Evolutionary conservation across 768 basidiomycete species (phyloP).

Genomic region (Hygrophorus russula): DNA sequence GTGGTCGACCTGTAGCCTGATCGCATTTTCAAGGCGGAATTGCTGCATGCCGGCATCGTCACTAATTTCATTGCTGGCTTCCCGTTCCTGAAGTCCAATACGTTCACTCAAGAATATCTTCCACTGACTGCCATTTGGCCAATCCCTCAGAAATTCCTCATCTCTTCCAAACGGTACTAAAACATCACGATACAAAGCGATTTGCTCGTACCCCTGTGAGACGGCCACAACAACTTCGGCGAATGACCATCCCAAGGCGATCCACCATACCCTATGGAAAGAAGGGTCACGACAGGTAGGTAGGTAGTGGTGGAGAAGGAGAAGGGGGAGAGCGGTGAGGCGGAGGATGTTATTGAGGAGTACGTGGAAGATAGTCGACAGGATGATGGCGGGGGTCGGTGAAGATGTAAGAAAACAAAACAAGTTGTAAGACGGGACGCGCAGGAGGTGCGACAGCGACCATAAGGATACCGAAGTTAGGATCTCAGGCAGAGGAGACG

Average conservation of each 20-base stretch:
- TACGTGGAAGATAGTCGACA: slow-evolving; percentile 35
- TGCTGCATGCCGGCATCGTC: not conserved
- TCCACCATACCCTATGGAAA: slow-evolving; percentile 67
- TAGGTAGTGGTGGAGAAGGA: slow-evolving; percentile 33
- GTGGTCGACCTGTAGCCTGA: slow-evolving; percentile 39
- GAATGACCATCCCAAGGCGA: slow-evolving; percentile 64
- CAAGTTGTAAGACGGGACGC: slow-evolving; percentile 33
- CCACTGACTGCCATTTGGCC: too few relatives aligned
- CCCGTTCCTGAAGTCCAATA: not conserved
- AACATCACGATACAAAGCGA: slow-evolving; percentile 58
- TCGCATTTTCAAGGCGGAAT: slow-evolving; percentile 4
- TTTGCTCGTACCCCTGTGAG: slow-evolving; percentile 58
- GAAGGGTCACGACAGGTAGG: slow-evolving; percentile 11
- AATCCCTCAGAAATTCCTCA: slow-evolving; percentile 14
- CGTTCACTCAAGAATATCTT: not conserved
- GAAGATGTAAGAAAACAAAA: slow-evolving; percentile 19
- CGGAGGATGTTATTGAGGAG: slow-evolving; percentile 42
- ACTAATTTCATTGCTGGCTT: not conserved
- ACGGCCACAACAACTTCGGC: slow-evolving; percentile 58
- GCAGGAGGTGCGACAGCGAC: slow-evolving; percentile 45
- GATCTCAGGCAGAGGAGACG: slow-evolving; percentile 56
- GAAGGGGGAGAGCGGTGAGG: slow-evolving; percentile 40
- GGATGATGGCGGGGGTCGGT: slow-evolving; percentile 19
- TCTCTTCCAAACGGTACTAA: slow-evolving; percentile 32
- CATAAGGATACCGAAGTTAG: slow-evolving; percentile 51